These are phyloP conservation scores for Fusarium nodosum DNA, from an alignment of 2,329 filamentous ascomycete genomes.

Conservation along the genomic window DNA sequence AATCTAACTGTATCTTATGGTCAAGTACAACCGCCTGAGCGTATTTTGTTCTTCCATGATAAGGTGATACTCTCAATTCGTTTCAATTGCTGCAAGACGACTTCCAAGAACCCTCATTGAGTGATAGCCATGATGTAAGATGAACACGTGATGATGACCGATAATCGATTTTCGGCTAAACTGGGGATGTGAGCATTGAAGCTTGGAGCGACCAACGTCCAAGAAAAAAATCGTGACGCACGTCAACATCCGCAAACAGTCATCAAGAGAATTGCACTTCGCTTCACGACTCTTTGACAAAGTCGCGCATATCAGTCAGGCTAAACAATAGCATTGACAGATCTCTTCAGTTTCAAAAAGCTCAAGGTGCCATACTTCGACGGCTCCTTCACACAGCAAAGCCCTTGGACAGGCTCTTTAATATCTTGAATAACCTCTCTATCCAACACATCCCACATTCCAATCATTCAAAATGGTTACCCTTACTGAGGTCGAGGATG, in stretches of 20 bases:
- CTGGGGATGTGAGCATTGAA: constrained; percentile 22
- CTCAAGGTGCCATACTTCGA: constrained; percentile 2
- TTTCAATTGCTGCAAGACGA: neutral
- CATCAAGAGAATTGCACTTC: constrained; percentile 36
- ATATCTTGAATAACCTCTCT: constrained; percentile 23
- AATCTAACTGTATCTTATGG: neutral
- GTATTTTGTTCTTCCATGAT: no score
- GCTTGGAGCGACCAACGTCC: constrained; percentile 24
- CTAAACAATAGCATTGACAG: neutral
- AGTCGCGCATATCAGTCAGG: neutral
- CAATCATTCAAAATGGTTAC: constrained; percentile 81
- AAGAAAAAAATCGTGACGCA: constrained; percentile 51
- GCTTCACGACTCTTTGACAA: constrained; percentile 26
- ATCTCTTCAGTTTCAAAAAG: neutral
- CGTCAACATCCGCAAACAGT: constrained; percentile 39
- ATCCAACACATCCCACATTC: constrained; percentile 10
- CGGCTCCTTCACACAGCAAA: constrained; percentile 8
- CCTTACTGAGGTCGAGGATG: constrained; percentile 95
- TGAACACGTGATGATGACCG: constrained; percentile 44
- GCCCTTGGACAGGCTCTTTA: constrained; percentile 21
- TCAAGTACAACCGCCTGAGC: neutral
- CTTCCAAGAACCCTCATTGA: neutral
- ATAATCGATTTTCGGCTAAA: constrained; percentile 45
- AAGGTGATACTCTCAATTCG: neutral
- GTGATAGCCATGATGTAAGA: constrained; percentile 1